Evolutionary conservation across 169 alveolate genomes (phyloP), one percentile per base, ranked within the genome.

Genomic region (Plasmodium inui): DNA sequence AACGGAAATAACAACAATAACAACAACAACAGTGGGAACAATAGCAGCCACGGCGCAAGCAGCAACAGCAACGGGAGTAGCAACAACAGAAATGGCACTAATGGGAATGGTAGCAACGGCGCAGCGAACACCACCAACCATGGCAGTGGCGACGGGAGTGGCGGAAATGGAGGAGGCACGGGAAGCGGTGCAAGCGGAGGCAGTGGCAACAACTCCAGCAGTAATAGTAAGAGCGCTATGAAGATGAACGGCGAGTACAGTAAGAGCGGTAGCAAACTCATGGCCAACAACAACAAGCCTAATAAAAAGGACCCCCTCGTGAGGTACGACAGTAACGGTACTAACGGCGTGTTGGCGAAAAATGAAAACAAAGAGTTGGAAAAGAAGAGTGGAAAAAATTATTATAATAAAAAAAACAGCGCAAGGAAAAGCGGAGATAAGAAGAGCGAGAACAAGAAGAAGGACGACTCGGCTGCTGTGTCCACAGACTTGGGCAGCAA

Each of bases 361-460:
- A 41, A 19, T 55, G 82, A 78, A 26, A 22, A n/a, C 17, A 86
- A 86, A 78, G 28, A 71, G 44, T 2, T 30, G 19, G 93, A 78
- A 26, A 86, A 44, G 70, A 76, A 53, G 39, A 86, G 55, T 50
- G 86, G 89, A 12, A 78, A 57, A 30, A 28, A 6, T 7, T 86
- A 76, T 86, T 78, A 46, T 22, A 76, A 78, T 46, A 86, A 61
- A 37, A 86, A 86, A 76, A 57, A 10, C 14, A 50, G 78, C 74
- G 78, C 44, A 67, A 67, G 37, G 22, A 86, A 78, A 86, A 37
- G 14, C 61, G 86, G 22, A 55, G 86, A 76, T 9, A 86, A 86
- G 57, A 74, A 74, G 14, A 37, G 46, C n/a, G 73, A 88, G 22
- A 53, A 57, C 9, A 53, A 55, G 22, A 57, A 76, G 44, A 53